Conservation (phyloP, 208 protist species). For the Trypanosomatidae sp. region DNA sequence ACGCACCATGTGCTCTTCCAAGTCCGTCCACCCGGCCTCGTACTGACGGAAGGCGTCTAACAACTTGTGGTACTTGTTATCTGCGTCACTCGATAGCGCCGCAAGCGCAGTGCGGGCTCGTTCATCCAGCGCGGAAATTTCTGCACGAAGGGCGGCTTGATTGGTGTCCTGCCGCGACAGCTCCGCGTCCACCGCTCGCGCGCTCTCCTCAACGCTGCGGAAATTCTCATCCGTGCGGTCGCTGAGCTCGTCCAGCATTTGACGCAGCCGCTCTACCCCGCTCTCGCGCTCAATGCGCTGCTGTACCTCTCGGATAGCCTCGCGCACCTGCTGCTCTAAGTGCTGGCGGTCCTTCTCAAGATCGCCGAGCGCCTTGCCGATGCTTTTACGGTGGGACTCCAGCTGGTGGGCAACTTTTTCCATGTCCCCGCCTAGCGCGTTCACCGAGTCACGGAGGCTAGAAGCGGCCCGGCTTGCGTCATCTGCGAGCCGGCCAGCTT, state of each 20-base stretch:
- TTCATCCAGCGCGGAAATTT: conserved; percentile 48
- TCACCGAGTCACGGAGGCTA: conserved; percentile 37
- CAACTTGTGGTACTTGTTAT: conserved; percentile 63
- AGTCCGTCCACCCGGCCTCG: conserved; percentile 56
- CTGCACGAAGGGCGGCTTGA: conserved; percentile 32
- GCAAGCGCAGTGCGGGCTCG: conserved; percentile 33
- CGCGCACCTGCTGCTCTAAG: conserved; percentile 44
- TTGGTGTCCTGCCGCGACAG: conserved; percentile 49
- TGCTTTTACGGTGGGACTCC: conserved; percentile 36
- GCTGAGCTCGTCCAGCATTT: conserved; percentile 74
- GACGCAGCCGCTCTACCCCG: conserved; percentile 46
- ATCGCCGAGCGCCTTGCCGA: conserved; percentile 45
- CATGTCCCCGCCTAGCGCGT: conserved; percentile 31
- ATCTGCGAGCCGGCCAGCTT: conserved; percentile 46
- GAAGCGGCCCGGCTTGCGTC: conserved; percentile 36
- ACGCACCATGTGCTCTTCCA: conserved; percentile 78
- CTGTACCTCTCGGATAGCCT: conserved; percentile 47
- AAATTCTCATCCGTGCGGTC: conserved; percentile 89
- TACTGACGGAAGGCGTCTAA: conserved; percentile 65
- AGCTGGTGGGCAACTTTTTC: conserved; percentile 34
- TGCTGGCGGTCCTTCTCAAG: conserved; percentile 36
- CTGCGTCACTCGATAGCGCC: conserved; percentile 52
- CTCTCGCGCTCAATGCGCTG: conserved; percentile 38
- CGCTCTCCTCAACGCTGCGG: conserved; percentile 73
- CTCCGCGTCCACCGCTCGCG: conserved; percentile 71